phyloP scores from a whole-genome alignment of 441 rosid species.

The Corymbia citriodora region DNA sequence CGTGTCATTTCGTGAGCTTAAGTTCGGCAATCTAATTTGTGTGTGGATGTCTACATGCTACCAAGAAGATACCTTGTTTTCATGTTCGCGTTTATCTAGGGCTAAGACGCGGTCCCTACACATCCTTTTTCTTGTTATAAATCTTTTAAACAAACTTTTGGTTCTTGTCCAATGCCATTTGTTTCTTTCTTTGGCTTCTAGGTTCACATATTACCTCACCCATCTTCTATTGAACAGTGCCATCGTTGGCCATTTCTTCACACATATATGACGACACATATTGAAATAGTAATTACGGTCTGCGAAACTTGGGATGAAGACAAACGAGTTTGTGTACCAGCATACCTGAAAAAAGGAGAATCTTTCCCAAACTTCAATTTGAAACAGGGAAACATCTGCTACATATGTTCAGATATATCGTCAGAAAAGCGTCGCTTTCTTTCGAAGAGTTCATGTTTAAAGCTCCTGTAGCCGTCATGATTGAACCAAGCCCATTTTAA shows the following conservation, averaged over 20 bases:
- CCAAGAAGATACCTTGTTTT: slow-evolving; percentile 6
- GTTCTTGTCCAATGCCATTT: not conserved
- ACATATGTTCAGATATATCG: not conserved
- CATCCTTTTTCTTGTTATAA: not conserved
- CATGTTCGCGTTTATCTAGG: not conserved
- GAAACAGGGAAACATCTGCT: not conserved
- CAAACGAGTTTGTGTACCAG: not conserved
- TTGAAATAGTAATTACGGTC: not conserved
- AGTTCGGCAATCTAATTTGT: not conserved
- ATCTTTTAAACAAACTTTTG: not conserved
- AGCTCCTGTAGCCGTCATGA: not conserved
- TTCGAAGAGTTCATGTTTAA: not conserved
- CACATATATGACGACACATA: not conserved
- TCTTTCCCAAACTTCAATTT: not conserved
- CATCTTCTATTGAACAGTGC: not conserved
- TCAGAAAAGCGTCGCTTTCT: not conserved
- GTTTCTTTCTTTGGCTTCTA: not conserved
- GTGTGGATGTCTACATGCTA: slow-evolving; percentile 9
- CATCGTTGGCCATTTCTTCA: not conserved
- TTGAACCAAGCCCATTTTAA: not conserved
- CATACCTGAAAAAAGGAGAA: not conserved
- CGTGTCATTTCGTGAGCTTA: not conserved
- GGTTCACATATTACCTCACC: not conserved
- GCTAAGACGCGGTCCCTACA: not conserved
- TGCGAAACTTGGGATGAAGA: not conserved